Conservation (phyloP, 257 asterid genomes). For the Striga asiatica region DNA sequence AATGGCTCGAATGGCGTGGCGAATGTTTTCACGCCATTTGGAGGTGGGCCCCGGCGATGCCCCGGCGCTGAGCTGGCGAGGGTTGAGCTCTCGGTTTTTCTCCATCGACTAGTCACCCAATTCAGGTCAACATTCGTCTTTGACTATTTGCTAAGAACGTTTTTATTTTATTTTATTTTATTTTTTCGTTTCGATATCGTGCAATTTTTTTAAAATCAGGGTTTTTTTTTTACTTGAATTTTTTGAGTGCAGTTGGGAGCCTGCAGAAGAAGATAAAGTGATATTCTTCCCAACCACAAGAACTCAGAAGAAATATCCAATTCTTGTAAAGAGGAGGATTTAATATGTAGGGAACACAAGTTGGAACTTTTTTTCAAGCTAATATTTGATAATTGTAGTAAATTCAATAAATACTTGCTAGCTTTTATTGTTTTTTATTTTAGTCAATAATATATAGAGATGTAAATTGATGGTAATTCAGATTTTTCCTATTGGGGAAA, state of each 20-base stretch:
- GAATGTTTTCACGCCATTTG: constrained; percentile 64
- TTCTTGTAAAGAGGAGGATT: constrained; percentile 35
- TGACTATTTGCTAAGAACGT: too few relatives aligned
- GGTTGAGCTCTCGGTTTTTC: constrained; percentile 89
- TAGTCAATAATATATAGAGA: neutral
- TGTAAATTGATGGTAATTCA: constrained; percentile 15
- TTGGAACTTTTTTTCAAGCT: neutral
- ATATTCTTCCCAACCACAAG: constrained; percentile 91
- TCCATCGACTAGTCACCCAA: constrained; percentile 77
- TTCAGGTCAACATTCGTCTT: constrained; percentile 55
- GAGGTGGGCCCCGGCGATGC: constrained; percentile 97
- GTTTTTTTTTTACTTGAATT: neutral
- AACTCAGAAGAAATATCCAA: constrained; percentile 71
- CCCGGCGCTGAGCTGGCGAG: constrained; percentile 96
- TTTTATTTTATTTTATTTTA: too few relatives aligned
- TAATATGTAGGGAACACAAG: constrained; percentile 16
- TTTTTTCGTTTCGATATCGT: neutral
- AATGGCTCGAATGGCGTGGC: constrained; percentile 15
- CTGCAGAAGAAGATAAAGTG: constrained; percentile 73
- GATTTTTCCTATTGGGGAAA: constrained; percentile 4
- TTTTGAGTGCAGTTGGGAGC: constrained; percentile 53
- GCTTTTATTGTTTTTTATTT: constrained; percentile 8
- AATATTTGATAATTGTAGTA: constrained; percentile 17
- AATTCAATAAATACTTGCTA: constrained; percentile 27
- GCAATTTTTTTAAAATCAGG: too few relatives aligned